A percentile compares a stretch with the other conserved stretches of the same genome.
These are phyloP conservation scores for Hymenoscyphus fraxineus DNA, from an alignment of 2,329 filamentous ascomycete species.

Conservation along the genomic window DNA sequence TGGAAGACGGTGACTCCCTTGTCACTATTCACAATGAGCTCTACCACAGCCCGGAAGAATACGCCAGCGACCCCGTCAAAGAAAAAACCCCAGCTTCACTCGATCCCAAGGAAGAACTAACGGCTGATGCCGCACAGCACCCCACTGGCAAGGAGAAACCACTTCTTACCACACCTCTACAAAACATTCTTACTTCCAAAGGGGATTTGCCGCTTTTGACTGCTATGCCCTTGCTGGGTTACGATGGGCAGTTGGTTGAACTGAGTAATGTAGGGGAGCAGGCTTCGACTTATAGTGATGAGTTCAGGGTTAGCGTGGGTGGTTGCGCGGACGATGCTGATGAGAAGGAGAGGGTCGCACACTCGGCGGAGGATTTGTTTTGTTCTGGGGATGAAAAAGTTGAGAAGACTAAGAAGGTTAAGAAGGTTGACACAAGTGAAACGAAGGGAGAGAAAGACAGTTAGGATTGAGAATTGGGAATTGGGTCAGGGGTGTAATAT, in stretches of 20 bases:
- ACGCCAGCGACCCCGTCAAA: conserved; percentile 31
- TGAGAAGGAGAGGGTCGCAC: conserved; percentile 18
- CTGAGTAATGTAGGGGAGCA: conserved; percentile 40
- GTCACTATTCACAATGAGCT: conserved; percentile 77
- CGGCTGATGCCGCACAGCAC: conserved; percentile 29
- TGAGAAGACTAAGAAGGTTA: conserved; percentile 5
- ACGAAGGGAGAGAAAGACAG: not conserved
- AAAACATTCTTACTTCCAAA: conserved; percentile 46
- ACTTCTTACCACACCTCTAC: conserved; percentile 46
- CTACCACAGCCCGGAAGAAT: conserved; percentile 68
- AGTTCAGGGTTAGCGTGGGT: conserved; percentile 65
- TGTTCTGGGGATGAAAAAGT: conserved; percentile 25
- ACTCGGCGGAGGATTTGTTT: conserved; percentile 29
- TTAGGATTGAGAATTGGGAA: not conserved
- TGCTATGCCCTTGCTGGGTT: conserved; percentile 57
- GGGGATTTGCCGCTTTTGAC: conserved; percentile 43
- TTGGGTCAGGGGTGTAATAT: not conserved
- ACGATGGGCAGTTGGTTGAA: conserved; percentile 53
- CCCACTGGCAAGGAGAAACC: conserved; percentile 31
- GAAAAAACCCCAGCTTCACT: conserved; percentile 8
- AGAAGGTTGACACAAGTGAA: not conserved
- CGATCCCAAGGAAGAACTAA: conserved; percentile 21
- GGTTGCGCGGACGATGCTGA: conserved; percentile 45
- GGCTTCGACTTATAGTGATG: conserved; percentile 49
- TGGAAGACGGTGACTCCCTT: conserved; percentile 45